Evolutionary conservation across 1,284 basidiomycete genomes (phyloP).

Genomic region (Marasmius oreades): DNA sequence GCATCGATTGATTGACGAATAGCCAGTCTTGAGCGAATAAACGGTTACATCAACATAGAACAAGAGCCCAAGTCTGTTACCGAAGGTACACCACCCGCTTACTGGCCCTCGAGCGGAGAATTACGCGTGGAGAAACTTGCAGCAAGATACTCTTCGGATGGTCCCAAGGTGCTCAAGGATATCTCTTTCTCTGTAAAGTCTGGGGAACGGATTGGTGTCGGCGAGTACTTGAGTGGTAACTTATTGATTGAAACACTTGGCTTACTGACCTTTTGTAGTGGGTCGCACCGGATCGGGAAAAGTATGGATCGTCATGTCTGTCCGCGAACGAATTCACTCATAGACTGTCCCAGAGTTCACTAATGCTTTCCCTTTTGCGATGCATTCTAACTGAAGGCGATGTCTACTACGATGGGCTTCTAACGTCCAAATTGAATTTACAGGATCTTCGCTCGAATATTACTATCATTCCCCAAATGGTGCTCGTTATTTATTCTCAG

Average conservation of each 20-base stretch:
- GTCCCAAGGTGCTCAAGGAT: constrained; percentile 50
- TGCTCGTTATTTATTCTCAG: constrained; percentile 21
- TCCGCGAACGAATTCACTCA: constrained; percentile 24
- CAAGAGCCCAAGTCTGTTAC: constrained; percentile 58
- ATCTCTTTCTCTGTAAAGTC: constrained; percentile 53
- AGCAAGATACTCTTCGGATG: constrained; percentile 51
- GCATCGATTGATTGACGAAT: not conserved
- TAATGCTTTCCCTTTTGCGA: constrained; percentile 49
- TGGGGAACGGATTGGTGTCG: constrained; percentile 63
- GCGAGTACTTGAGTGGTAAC: constrained; percentile 21
- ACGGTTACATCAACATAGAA: constrained; percentile 68
- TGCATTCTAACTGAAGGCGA: constrained; percentile 57
- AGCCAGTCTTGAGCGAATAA: constrained; percentile 67
- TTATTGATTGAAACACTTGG: not conserved
- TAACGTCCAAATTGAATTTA: constrained; percentile 52
- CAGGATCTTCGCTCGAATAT: constrained; percentile 59
- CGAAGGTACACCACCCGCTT: constrained; percentile 62
- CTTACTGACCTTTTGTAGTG: constrained; percentile 30
- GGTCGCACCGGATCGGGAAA: constrained; percentile 78
- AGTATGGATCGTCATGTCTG: constrained; percentile 34
- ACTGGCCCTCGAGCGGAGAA: constrained; percentile 75
- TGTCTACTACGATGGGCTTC: constrained; percentile 49
- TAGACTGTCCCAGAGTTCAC: constrained; percentile 35
- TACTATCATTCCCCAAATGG: constrained; percentile 59
- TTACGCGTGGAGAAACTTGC: constrained; percentile 61